These are phyloP conservation scores for Ganoderma lucidum DNA, from an alignment of 1,284 basidiomycete species.

Conservation along the genomic window DNA sequence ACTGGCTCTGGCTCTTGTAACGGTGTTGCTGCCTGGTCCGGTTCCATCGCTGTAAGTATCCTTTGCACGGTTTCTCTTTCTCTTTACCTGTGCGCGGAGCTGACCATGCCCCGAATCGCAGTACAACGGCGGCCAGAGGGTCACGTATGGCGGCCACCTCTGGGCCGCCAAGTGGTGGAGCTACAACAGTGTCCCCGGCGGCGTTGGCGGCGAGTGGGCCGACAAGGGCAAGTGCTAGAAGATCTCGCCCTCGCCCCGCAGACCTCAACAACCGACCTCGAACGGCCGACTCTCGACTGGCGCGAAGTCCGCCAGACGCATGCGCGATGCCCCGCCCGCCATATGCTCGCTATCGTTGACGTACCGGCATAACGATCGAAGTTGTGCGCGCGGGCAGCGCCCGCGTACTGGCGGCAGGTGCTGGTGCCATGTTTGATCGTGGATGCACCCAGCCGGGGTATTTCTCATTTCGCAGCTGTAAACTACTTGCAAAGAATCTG, in stretches of 20 bases:
- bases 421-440: neutral
- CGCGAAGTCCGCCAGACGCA: neutral
- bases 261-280: neutral
- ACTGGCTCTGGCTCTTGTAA: constrained; percentile 52
- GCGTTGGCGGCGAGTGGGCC: constrained; percentile 48
- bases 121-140: constrained; percentile 57
- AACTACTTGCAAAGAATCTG: neutral
- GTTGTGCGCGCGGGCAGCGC: neutral
- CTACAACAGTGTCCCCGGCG: constrained; percentile 54
- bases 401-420: neutral
- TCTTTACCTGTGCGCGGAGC: neutral
- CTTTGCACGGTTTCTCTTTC: neutral
- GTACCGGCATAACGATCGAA: neutral
- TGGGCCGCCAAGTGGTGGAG: constrained; percentile 71
- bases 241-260: constrained; percentile 22
- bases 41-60: constrained; percentile 49
- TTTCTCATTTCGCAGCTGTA: neutral
- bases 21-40: constrained; percentile 55
- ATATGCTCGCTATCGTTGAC: neutral
- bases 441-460: neutral
- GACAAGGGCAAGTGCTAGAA: constrained; percentile 47
- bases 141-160: constrained; percentile 53
- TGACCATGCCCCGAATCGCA: constrained; percentile 28
- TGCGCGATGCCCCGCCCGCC: neutral
- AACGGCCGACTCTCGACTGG: neutral